Base-by-base conservation (phyloP, 208 protist species). In the Porcisia hertigi region DNA sequence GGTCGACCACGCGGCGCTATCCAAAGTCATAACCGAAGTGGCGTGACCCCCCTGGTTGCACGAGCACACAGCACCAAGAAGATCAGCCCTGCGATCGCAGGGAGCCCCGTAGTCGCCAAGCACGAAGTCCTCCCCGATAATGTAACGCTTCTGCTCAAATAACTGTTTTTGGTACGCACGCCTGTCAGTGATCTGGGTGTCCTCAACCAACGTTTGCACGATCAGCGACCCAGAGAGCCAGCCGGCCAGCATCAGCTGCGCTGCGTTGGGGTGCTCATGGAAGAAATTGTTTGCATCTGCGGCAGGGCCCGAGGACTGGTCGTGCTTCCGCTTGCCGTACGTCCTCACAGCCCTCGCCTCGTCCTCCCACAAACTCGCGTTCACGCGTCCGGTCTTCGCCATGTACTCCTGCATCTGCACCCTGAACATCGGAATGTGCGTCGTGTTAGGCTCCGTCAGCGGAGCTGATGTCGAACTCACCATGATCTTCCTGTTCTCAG, bases 21-120 rank as follows among this genome's bases (percentile, higher is more conserved):
- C 11, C 0, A 72, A 2, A 0, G 6, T 43, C 12, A 85, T 64
- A 12, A 82, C 45, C 20, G 62, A 9, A 0, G 65, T n/a, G 0
- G 53, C 67, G 64, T 63, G 76, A 16, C 71, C 71, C 41, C 70
- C 75, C 69, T 73, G 59, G 63, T 85, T 94, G 77, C 87, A 94
- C 11, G 59, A 9, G 75, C 75, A 87, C 52, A 85, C 76, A 18
- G 79, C 86, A 16, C 81, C 86, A 25, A 85, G 71, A 23, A 34
- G 23, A 14, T 20, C 20, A 1, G 77, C 77, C 39, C 58, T 8
- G 4, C 39, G 6, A 14, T 55, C 45, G 62, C 81, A 83, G 52
- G 39, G 25, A n/a, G 78, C 87, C 62, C 90, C 87, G 77, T 84
- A 94, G 75, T 91, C 83, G 55, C 87, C 90, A 41, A 91, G 39